Base-by-base conservation (phyloP, 2,329 filamentous ascomycete genomes). In the Emericellopsis cladophorae region DNA sequence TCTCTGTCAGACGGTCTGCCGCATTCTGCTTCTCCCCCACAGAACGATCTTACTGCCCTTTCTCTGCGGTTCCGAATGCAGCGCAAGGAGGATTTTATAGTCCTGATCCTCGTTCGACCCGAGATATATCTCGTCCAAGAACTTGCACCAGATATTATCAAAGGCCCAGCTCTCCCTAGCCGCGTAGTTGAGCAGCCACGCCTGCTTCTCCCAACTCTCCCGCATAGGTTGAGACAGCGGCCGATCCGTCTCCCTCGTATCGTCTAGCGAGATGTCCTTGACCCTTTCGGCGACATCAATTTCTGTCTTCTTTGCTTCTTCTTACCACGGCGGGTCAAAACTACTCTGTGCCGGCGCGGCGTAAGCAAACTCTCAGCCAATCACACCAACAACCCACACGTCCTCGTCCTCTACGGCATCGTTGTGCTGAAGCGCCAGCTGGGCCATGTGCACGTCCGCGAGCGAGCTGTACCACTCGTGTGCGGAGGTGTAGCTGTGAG, bases 331-430 rank as follows among this genome's bases (percentile, higher is more conserved):
- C 12, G 59, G 54, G 40, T 60, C 55, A n/a, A 54, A 48, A 15
- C 31, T 39, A 31, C 63, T 64, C 34, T 61, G 50, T 14, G 52
- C 41, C 0, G 61, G 58, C 0, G 49, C 58, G 6, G 41, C 49
- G 16, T 24, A 41, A 50, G 57, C 43, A 41, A 60, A 62, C 48
- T 68, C 64, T 60, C 61, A 67, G 44, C 66, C 61, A 14, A 68
- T 60, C 1, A 59, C 52, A 4, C 50, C 58, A 8, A 54, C 47
- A 1, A 65, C 42, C 0, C 50, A 39, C 4, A 55, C 40, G 5
- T 53, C 53, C 6, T 49, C 48, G 4, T 50, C 54, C 2, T 54
- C 43, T 5, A 61, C 49, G 21, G 55, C 54, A 44, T 64, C 53
- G 42, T 66, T 66, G 10, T 52, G 53, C 42, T 68, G 64, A 15